Base-by-base conservation (phyloP, 2,329 filamentous ascomycete species). In the Macrophomina phaseolina region DNA sequence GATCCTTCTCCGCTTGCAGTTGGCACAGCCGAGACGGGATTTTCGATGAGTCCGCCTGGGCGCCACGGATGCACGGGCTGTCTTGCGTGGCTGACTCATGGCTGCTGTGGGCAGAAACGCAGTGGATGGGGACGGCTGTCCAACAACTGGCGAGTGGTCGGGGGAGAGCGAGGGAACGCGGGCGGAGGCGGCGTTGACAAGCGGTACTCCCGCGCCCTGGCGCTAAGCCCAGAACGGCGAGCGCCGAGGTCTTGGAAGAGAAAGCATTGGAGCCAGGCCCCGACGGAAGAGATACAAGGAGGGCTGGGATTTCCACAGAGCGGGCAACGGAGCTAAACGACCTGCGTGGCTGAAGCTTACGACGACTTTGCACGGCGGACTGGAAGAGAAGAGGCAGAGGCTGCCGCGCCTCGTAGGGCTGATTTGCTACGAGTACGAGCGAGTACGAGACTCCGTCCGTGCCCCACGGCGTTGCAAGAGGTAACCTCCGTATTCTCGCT, bases 1-100 rank as follows among this genome's bases (percentile, higher is more conserved):
- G 38, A 65, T 58, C 9, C 52, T 55, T 16, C 52, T 23, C 7
- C 65, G 56, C 28, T 67, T 67, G 32, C 65, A 67, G 45, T 67
- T 67, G 11, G 38, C 18, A 16, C 65, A 67, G 12, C 65, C 65
- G 7, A 63, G 48, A 16, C 65, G 63, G 2, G 52, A 55, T 36
- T 65, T 65, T 28, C 63, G 63, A 4, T 65, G 63, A 4, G 51
- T 56, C 38, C 63, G 28, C 9, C 63, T 42, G 46, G 63, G 58
- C 6, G 61, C 23, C 23, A n/a, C 42, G 5, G 45, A 6, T 14
- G 40, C n/a, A 5, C 58, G 58, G 30, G n/a, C 30, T 12, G 3
- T 11, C 7, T 36, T 38, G 11, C 58, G 45, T 30, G 58, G 14
- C 9, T 45, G 14, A 14, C 28, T 49, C 58, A 62, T 62, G 38